Percentiles rank a stretch among this genome's conserved stretches.
Evolutionary conservation across 164 flowering plant species (phyloP).

Genomic region (Vitis amurensis): DNA sequence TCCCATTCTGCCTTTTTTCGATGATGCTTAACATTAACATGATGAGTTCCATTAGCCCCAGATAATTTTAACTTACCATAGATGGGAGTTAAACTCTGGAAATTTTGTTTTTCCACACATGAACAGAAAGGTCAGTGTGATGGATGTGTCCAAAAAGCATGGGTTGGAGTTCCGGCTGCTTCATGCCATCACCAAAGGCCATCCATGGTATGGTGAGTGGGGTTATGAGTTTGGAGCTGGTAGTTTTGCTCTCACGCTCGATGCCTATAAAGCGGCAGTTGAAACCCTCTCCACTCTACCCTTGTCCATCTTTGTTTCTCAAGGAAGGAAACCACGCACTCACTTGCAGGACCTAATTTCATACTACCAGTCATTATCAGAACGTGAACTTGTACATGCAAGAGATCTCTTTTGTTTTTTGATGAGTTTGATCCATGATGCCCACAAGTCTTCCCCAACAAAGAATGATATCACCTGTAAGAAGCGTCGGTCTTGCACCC

Average conservation of each 20-base stretch:
- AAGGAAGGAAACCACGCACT: slow-evolving; percentile 42
- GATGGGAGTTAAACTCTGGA: too few relatives aligned
- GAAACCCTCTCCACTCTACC: slow-evolving; percentile 51
- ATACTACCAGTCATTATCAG: slow-evolving; percentile 66
- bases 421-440: slow-evolving; percentile 41
- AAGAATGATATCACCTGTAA: background rate
- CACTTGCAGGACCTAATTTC: slow-evolving; percentile 47
- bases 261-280: slow-evolving; percentile 53
- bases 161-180: slow-evolving; percentile 75
- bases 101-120: background rate
- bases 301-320: slow-evolving; percentile 36
- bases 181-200: slow-evolving; percentile 67
- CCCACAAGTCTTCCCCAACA: slow-evolving; percentile 19
- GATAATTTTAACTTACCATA: too few relatives aligned
- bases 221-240: slow-evolving; percentile 85
- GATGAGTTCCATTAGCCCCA: too few relatives aligned
- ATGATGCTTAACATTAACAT: too few relatives aligned
- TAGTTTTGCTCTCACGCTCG: slow-evolving; percentile 61
- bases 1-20: too few relatives aligned
- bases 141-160: slow-evolving; percentile 85
- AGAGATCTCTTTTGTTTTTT: slow-evolving; percentile 61
- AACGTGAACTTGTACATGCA: slow-evolving; percentile 41
- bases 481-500: slow-evolving; percentile 22
- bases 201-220: slow-evolving; percentile 89
- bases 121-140: slow-evolving; percentile 79